Evolutionary conservation across 305 asterid species (phyloP).

Genomic region (Plantago lanceolata): DNA sequence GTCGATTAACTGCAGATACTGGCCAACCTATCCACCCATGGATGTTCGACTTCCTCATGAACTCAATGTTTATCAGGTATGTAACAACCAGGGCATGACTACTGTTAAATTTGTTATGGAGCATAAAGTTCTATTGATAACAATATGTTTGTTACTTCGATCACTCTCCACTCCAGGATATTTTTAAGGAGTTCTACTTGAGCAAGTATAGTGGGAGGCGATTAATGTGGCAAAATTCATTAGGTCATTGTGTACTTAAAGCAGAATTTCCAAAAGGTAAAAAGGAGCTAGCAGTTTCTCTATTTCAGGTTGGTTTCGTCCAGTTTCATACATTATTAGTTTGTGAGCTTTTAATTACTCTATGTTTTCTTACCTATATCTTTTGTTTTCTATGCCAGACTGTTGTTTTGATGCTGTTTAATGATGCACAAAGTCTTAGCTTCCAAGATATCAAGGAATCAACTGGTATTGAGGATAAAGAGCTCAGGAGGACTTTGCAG

Average conservation of each 20-base stretch:
- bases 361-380: too few species aligned
- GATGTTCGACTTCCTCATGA: constrained; percentile 94
- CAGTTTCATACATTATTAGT: too few species aligned
- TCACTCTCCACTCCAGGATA: constrained; percentile 50
- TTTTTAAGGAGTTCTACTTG: constrained; percentile 88
- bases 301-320: constrained; percentile 70
- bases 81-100: constrained; percentile 15
- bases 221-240: constrained; percentile 96
- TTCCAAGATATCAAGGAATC: constrained; percentile 88
- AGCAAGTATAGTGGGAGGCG: constrained; percentile 96
- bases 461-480: constrained; percentile 81
- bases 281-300: constrained; percentile 97
- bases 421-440: constrained; percentile 71
- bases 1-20: constrained; percentile 30
- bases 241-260: constrained; percentile 93
- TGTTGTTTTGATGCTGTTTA: constrained; percentile 89
- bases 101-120: background rate
- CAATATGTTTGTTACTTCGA: too few species aligned
- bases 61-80: constrained; percentile 95
- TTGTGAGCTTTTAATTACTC: too few species aligned
- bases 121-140: too few species aligned
- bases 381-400: constrained; percentile 42
- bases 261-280: constrained; percentile 84
- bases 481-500: constrained; percentile 83
- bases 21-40: constrained; percentile 99